Conservation (phyloP, 2,329 filamentous ascomycete genomes). For the Anthostomella pinea region DNA sequence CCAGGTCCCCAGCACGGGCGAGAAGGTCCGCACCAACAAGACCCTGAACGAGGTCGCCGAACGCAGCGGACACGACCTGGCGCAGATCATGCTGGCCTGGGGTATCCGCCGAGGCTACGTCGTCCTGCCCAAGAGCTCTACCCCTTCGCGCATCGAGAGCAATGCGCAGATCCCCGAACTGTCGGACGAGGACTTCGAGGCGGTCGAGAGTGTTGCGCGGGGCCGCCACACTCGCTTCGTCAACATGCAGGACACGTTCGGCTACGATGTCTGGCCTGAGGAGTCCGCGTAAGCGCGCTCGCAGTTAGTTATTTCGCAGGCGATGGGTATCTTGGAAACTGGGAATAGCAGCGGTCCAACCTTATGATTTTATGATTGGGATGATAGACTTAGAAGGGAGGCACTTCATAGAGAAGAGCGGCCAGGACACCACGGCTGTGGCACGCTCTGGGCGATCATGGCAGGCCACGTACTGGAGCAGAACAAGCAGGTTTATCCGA, state of each 20-base stretch:
- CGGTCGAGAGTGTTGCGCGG: constrained; percentile 61
- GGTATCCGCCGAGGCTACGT: constrained; percentile 63
- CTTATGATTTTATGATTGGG: not conserved
- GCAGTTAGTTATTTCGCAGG: no score
- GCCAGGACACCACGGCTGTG: no score
- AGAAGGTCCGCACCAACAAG: constrained; percentile 60
- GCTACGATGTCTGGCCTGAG: constrained; percentile 68
- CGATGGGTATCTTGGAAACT: no score
- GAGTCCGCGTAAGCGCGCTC: no score
- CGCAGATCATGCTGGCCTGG: constrained; percentile 64
- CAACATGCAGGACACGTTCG: constrained; percentile 80
- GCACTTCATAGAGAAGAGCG: no score
- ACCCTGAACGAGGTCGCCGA: constrained; percentile 57
- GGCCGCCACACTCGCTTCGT: constrained; percentile 69
- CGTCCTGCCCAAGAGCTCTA: constrained; percentile 69
- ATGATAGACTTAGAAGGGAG: no score
- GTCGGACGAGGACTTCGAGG: constrained; percentile 55
- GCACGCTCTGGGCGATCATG: no score
- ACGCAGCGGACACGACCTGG: constrained; percentile 55
- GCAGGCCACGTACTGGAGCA: no score
- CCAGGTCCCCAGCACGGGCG: constrained; percentile 65
- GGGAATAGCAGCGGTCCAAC: no score
- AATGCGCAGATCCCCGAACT: constrained; percentile 59
- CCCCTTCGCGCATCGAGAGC: constrained; percentile 62
- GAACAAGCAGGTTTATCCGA: not conserved